Percentiles rank a stretch among this genome's conserved stretches.
These are phyloP conservation scores for Brassica nigra DNA, from an alignment of 345 rosid species.

Conservation along the genomic window DNA sequence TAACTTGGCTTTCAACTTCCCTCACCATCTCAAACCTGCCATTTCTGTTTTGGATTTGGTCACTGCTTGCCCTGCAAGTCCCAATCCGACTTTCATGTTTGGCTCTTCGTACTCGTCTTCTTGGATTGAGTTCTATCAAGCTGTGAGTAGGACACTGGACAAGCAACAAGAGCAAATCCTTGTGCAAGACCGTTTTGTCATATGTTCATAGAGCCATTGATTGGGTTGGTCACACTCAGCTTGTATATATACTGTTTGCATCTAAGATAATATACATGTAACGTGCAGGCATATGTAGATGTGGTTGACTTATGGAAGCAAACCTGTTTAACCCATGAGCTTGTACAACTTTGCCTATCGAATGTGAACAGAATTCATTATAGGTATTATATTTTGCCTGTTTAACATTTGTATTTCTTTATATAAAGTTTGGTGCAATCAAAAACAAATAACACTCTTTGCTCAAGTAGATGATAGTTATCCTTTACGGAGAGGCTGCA, in stretches of 20 bases:
- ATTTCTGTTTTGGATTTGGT: slow-evolving; percentile 83
- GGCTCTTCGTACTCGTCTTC: slow-evolving; percentile 58
- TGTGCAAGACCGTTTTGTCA: slow-evolving; percentile 53
- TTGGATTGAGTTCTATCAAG: slow-evolving; percentile 70
- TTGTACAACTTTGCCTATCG: slow-evolving; percentile 32
- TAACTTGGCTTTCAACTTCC: slow-evolving; percentile 90
- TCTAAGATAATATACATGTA: slow-evolving; percentile 10
- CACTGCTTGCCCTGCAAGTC: slow-evolving; percentile 78
- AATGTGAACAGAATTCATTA: slow-evolving; percentile 18
- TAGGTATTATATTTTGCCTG: background rate
- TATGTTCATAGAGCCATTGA: slow-evolving; percentile 54
- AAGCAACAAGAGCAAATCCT: slow-evolving; percentile 45
- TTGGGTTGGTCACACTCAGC: slow-evolving; percentile 14
- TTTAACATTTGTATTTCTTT: background rate
- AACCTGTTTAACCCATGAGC: slow-evolving; percentile 10
- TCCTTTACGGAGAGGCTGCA: background rate
- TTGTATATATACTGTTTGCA: slow-evolving; percentile 37
- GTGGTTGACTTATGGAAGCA: slow-evolving; percentile 18
- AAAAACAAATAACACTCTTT: background rate
- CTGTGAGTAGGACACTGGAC: slow-evolving; percentile 62
- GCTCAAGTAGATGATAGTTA: background rate
- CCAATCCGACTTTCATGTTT: slow-evolving; percentile 82
- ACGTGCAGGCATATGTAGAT: slow-evolving; percentile 17
- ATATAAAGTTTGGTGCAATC: background rate
- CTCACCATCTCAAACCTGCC: slow-evolving; percentile 67